A percentile compares a stretch with the other conserved stretches of the same genome.
Conservation (phyloP, 1,284 basidiomycete species). For the Boletus semigastroideus region DNA sequence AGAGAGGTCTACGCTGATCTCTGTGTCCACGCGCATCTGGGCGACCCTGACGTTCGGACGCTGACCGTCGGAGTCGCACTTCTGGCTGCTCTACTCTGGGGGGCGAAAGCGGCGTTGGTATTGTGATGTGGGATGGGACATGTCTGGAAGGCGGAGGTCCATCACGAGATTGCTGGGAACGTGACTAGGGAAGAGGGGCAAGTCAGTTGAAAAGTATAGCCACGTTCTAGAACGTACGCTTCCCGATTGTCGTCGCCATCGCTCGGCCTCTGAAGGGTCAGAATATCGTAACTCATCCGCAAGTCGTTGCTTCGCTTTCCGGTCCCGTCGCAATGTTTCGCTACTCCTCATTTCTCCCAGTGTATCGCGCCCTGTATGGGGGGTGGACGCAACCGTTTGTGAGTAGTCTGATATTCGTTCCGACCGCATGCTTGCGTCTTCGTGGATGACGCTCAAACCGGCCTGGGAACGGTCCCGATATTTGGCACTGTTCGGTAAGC, state of each 20-base stretch:
- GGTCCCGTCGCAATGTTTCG: slow-evolving; percentile 21
- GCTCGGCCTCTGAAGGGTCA: slow-evolving; percentile 35
- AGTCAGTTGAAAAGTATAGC: slow-evolving; percentile 2
- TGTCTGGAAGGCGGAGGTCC: slow-evolving; percentile 10
- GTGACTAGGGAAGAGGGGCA: slow-evolving; percentile 20
- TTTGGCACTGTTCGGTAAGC: slow-evolving; percentile 26
- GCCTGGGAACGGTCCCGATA: slow-evolving; percentile 28
- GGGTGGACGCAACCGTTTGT: slow-evolving; percentile 16
- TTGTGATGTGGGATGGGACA: slow-evolving; percentile 24
- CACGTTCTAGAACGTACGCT: slow-evolving; percentile 20
- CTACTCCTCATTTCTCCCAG: slow-evolving; percentile 19
- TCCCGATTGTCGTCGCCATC: slow-evolving; percentile 36
- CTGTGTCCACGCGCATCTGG: slow-evolving; percentile 14
- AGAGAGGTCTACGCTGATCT: slow-evolving; percentile 27
- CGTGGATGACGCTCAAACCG: slow-evolving; percentile 39
- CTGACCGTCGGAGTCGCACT: slow-evolving; percentile 17
- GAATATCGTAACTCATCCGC: slow-evolving; percentile 40
- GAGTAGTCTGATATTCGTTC: slow-evolving; percentile 27
- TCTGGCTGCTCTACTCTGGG: slow-evolving; percentile 21
- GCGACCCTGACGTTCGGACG: slow-evolving; percentile 32
- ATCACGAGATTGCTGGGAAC: slow-evolving; percentile 12
- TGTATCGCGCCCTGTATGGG: slow-evolving; percentile 15
- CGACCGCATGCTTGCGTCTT: slow-evolving; percentile 38
- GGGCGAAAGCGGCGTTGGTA: slow-evolving; percentile 31
- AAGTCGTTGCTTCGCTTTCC: slow-evolving; percentile 23